These are phyloP conservation scores for Candida corydali DNA, from an alignment of 805 yeast species.

Conservation along the genomic window DNA sequence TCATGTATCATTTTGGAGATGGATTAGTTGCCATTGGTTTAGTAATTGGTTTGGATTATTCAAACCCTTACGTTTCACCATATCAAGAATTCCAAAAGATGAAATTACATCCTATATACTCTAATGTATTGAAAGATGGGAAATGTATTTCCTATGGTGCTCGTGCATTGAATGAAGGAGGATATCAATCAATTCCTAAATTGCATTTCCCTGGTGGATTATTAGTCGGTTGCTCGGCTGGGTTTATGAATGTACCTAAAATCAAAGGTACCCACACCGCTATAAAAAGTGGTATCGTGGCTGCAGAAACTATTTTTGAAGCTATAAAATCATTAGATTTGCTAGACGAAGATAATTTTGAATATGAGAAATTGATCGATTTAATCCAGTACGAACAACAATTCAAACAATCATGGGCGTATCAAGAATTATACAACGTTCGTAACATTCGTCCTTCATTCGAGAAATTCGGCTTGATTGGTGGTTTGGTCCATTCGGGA, in stretches of 20 bases:
- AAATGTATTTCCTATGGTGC: constrained; percentile 94
- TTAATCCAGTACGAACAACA: constrained; percentile 59
- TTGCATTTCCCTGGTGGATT: constrained; percentile 95
- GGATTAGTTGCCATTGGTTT: constrained; percentile 87
- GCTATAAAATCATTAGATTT: constrained; percentile 39
- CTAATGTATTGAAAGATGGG: constrained; percentile 75
- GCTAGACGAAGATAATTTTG: constrained; percentile 41
- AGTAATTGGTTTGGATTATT: constrained; percentile 92
- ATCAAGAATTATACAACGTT: constrained; percentile 75
- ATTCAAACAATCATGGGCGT: constrained; percentile 77
- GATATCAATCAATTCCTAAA: constrained; percentile 87
- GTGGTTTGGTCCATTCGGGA: constrained; percentile 85
- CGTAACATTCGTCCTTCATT: constrained; percentile 94
- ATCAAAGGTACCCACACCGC: constrained; percentile 98
- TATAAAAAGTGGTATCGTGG: constrained; percentile 90
- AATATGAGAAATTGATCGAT: constrained; percentile 33
- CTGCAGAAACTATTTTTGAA: constrained; percentile 75
- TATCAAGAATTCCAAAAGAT: constrained; percentile 92
- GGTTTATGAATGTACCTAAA: constrained; percentile 95
- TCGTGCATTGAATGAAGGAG: constrained; percentile 96
- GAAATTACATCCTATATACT: constrained; percentile 88
- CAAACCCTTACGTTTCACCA: constrained; percentile 93
- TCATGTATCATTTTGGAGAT: constrained; percentile 95
- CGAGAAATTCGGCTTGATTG: constrained; percentile 67
- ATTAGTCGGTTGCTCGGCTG: constrained; percentile 92